These are phyloP conservation scores for Lathyrus tuberosus DNA, from an alignment of 306 rosid species.

Conservation along the genomic window DNA sequence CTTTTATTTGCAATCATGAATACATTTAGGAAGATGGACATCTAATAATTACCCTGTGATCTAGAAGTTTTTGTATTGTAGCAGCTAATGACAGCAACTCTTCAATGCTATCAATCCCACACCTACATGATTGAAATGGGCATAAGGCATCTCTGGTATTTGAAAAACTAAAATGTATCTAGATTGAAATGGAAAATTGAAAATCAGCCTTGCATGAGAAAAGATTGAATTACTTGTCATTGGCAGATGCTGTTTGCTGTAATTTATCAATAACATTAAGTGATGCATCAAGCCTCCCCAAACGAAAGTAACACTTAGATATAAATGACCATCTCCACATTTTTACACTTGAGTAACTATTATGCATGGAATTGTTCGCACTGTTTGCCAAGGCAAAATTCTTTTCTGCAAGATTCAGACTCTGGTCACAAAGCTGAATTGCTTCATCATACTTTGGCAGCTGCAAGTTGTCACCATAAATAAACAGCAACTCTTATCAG, in stretches of 20 bases:
- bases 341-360: slow-evolving; percentile 46
- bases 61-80: slow-evolving; percentile 65
- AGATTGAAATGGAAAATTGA: slow-evolving; percentile 37
- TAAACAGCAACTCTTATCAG: slow-evolving; percentile 36
- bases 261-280: slow-evolving; percentile 72
- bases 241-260: slow-evolving; percentile 48
- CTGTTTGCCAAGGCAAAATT: slow-evolving; percentile 49
- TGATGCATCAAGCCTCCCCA: slow-evolving; percentile 88
- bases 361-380: slow-evolving; percentile 40
- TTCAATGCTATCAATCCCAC: slow-evolving; percentile 51
- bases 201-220: slow-evolving; percentile 32
- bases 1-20: slow-evolving; percentile 20
- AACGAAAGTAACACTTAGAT: slow-evolving; percentile 78
- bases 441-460: slow-evolving; percentile 74
- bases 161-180: slow-evolving; percentile 26
- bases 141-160: slow-evolving; percentile 40
- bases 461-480: slow-evolving; percentile 57
- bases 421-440: slow-evolving; percentile 76
- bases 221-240: slow-evolving; percentile 57
- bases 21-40: slow-evolving; percentile 27
- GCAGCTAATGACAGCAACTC: slow-evolving; percentile 53
- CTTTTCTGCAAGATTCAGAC: slow-evolving; percentile 72
- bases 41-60: slow-evolving; percentile 61
- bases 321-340: slow-evolving; percentile 87
- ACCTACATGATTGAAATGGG: slow-evolving; percentile 49